Evolutionary conservation across 306 rosid species (phyloP).

Genomic region (Quercus wislizeni): DNA sequence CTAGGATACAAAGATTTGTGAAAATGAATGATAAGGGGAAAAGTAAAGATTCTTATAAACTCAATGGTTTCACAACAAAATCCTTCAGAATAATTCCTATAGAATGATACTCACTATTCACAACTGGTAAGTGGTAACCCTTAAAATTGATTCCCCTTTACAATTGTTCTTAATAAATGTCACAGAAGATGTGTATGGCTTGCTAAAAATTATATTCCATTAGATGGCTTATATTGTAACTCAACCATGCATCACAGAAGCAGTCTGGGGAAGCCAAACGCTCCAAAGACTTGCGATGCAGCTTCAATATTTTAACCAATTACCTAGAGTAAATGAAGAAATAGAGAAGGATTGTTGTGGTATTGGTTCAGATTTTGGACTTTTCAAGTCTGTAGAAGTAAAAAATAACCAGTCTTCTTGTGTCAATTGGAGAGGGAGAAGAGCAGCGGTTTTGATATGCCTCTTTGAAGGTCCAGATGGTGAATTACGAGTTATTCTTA

Average conservation of each 20-base stretch:
- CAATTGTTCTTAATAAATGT: neutral
- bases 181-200: neutral
- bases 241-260: neutral
- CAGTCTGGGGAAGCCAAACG: constrained; percentile 20
- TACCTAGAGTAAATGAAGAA: neutral
- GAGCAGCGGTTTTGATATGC: constrained; percentile 43
- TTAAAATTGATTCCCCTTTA: neutral
- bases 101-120: neutral
- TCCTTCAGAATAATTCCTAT: neutral
- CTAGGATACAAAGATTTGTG: too few relatives aligned
- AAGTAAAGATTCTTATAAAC: neutral
- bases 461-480: constrained; percentile 35
- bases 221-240: constrained; percentile 13
- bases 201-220: neutral
- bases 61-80: neutral
- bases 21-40: neutral
- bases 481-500: constrained; percentile 36
- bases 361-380: neutral
- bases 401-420: neutral
- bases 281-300: constrained; percentile 26
- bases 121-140: neutral
- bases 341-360: neutral
- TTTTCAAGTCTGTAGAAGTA: neutral
- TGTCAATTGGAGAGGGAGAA: constrained; percentile 15
- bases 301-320: constrained; percentile 1